Evolutionary conservation across 352 stramenopile species (phyloP).

Genomic region (Phytophthora kernoviae): DNA sequence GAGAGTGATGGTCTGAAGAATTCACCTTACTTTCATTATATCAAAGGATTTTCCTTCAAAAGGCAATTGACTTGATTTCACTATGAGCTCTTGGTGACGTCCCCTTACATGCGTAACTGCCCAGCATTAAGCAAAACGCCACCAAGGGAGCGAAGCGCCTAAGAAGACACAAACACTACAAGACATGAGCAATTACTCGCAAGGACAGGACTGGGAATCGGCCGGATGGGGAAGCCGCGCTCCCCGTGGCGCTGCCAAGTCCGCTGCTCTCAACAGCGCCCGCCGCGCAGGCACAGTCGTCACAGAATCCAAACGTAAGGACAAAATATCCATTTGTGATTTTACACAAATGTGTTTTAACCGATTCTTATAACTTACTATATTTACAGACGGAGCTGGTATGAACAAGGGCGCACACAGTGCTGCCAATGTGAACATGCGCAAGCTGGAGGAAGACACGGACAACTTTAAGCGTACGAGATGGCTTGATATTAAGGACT

Average conservation of each 20-base stretch:
- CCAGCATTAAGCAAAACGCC: neutral
- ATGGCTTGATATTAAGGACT: conserved; percentile 6
- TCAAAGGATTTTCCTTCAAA: no score
- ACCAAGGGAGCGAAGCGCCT: conserved; percentile 6
- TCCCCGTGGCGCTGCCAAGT: conserved; percentile 60
- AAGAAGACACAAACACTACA: conserved; percentile 1
- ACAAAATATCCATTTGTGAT: neutral
- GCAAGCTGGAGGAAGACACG: conserved; percentile 91
- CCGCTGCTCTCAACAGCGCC: conserved; percentile 73
- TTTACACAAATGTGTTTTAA: neutral
- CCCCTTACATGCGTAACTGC: neutral
- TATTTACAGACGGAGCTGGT: conserved; percentile 53
- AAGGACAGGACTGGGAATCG: conserved; percentile 81
- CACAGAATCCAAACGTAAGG: conserved; percentile 78
- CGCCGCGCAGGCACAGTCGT: conserved; percentile 73
- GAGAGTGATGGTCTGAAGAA: conserved; percentile 42
- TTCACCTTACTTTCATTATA: conserved; percentile 1
- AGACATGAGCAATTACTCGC: conserved; percentile 61
- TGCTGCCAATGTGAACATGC: conserved; percentile 78
- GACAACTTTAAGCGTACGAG: conserved; percentile 89
- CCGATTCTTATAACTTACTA: conserved; percentile 11
- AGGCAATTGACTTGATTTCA: neutral
- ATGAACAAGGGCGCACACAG: conserved; percentile 90
- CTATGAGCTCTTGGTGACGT: conserved; percentile 1
- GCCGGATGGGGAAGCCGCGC: conserved; percentile 80